Evolutionary conservation across 2,329 filamentous ascomycete genomes (phyloP), one percentile per base, ranked within the genome.

Genomic region (Diaporthe humulicola): DNA sequence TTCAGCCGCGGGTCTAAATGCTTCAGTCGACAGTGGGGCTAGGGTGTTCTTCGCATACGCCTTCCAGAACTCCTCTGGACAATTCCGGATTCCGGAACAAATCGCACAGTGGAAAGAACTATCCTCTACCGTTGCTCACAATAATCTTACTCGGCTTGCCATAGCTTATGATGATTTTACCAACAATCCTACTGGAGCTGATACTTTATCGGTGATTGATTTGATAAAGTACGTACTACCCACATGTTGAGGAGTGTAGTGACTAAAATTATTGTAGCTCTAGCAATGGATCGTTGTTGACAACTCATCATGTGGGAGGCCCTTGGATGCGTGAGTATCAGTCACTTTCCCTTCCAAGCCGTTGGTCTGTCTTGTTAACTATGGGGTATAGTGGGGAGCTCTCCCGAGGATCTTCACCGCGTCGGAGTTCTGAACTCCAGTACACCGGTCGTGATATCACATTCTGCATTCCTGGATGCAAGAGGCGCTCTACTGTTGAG

Each of bases 391-490:
- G 61, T 50, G 28, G 61, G 61, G 36, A 66, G 50, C 2, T 36
- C 61, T n/a, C 61, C 61, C 9, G n/a, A 45, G 25, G 42, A 50
- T 22, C 42, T 66, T 3, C 28, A 66, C 12, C 42, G 61, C 19
- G 12, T 50, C 9, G 81, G 80, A 0, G 76, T 86, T 60, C 83
- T 89, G 7, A 86, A 88, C 77, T 84, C 80, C n/a, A 81, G 81
- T 48, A 85, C 85, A 17, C 87, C 89, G 0, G 80, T 90, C 4
- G 82, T 91, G 70, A 87, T 91, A 79, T 88, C 88, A 0, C 89
- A 91, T 77, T 87, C 83, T 0, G 83, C 81, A n/a, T 88, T 84
- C 79, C 79, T 90, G n/a, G 85, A 85, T 0, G 78, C 83, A 0
- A 73, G 76, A 0, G 85, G 87, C 25, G 82, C 82, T 0, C 70